phyloP scores from a whole-genome alignment of 2,329 filamentous ascomycete species.

The Ascocoryne sarcoides region DNA sequence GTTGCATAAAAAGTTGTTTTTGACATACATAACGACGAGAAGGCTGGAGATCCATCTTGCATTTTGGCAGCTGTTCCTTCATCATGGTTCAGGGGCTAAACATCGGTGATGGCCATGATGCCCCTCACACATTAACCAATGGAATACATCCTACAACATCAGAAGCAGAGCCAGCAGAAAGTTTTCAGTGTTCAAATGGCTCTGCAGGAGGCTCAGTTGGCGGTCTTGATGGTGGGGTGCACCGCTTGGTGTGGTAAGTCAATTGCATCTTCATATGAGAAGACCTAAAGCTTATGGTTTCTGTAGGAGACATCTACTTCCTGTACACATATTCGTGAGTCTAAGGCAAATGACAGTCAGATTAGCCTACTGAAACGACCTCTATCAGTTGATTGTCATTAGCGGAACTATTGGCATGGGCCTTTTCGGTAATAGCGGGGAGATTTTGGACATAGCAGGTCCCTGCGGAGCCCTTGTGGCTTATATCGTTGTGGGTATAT shows the following conservation, averaged over 20 bases:
- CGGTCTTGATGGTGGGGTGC: no score
- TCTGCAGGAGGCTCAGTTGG: no score
- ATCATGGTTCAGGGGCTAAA: neutral
- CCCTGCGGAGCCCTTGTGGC: conserved; percentile 28
- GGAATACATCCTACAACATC: neutral
- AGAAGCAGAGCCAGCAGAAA: no score
- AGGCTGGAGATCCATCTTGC: neutral
- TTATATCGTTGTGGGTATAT: conserved; percentile 27
- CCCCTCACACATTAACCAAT: neutral
- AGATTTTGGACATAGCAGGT: conserved; percentile 29
- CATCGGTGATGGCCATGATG: neutral
- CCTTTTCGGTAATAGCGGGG: conserved; percentile 27
- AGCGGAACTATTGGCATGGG: conserved; percentile 30
- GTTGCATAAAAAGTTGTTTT: neutral
- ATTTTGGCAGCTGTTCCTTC: neutral
- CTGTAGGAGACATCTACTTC: neutral
- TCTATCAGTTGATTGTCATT: conserved; percentile 22
- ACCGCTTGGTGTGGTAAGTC: neutral
- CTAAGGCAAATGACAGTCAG: neutral
- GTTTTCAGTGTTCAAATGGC: no score
- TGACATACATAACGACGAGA: neutral
- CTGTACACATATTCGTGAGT: conserved; percentile 1
- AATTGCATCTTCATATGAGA: neutral
- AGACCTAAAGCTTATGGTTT: neutral
- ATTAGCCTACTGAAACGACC: neutral